Percentiles rank a stretch among this genome's conserved stretches.
Evolutionary conservation across 257 asterid species (phyloP).

Genomic region (Solanum boliviense): DNA sequence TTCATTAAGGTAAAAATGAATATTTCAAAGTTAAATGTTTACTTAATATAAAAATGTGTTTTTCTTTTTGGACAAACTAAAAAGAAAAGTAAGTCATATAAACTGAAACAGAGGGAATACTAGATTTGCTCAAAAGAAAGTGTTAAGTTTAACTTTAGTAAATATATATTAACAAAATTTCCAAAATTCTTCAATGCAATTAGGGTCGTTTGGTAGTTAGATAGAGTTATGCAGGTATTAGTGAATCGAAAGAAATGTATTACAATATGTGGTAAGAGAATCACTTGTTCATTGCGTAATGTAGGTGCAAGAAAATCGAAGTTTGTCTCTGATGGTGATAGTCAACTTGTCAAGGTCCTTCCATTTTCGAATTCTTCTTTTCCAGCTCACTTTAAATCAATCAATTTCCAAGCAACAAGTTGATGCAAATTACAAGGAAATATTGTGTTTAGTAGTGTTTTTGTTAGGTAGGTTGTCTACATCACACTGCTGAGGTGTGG

Average conservation of each 20-base stretch:
- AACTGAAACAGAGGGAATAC: rapidly evolving
- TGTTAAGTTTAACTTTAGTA: background rate
- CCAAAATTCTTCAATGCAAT: background rate
- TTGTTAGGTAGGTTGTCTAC: background rate
- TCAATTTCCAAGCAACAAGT: background rate
- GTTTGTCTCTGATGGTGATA: background rate
- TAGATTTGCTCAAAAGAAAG: background rate
- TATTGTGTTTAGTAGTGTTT: background rate
- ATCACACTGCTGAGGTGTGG: background rate
- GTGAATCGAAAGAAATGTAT: too few species aligned
- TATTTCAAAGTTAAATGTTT: too few species aligned
- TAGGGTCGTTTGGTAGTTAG: background rate
- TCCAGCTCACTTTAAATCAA: background rate
- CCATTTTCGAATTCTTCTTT: background rate
- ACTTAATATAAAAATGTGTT: rapidly evolving
- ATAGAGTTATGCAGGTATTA: too few species aligned
- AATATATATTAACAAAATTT: too few species aligned
- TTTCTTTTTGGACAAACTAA: too few species aligned
- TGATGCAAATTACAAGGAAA: background rate
- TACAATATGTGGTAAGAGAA: background rate
- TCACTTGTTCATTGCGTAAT: background rate
- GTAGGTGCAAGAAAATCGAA: background rate
- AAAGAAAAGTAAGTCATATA: too few species aligned
- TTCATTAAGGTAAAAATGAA: too few species aligned
- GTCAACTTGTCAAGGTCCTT: background rate